Percentiles rank a stretch among this genome's conserved stretches.
Conservation (phyloP, 257 asterid species). For the Ligustrum vulgare region DNA sequence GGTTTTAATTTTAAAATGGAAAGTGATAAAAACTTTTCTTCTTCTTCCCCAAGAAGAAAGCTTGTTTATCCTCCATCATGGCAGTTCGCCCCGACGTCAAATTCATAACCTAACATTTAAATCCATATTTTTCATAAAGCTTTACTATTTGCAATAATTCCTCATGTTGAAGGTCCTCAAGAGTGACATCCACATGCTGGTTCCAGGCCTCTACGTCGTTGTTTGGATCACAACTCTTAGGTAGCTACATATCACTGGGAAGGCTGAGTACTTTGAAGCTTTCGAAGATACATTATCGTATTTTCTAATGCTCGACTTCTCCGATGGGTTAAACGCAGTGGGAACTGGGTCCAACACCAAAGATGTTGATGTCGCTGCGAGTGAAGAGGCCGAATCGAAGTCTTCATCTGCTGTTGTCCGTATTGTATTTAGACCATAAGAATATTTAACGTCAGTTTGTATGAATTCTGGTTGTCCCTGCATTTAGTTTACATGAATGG, state of each 20-base stretch:
- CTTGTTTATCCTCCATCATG: slow-evolving; percentile 35
- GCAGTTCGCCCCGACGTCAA: slow-evolving; percentile 27
- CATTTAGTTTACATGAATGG: neutral
- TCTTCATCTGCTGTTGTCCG: slow-evolving; percentile 76
- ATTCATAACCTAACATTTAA: slow-evolving; percentile 1
- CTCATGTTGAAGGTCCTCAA: slow-evolving; percentile 74
- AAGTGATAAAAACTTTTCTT: slow-evolving; percentile 17
- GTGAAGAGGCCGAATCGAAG: slow-evolving; percentile 50
- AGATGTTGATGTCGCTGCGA: slow-evolving; percentile 34
- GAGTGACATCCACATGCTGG: slow-evolving; percentile 46
- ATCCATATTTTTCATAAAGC: slow-evolving; percentile 5
- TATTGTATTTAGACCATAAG: slow-evolving; percentile 76
- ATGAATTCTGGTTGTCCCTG: neutral
- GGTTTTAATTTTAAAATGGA: slow-evolving; percentile 30
- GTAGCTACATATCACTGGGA: slow-evolving; percentile 19
- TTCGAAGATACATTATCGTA: no score
- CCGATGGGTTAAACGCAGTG: slow-evolving; percentile 49
- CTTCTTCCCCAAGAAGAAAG: slow-evolving; percentile 37
- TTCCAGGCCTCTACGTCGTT: slow-evolving; percentile 35
- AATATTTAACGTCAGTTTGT: slow-evolving; percentile 65
- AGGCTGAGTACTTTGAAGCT: no score
- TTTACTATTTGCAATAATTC: neutral
- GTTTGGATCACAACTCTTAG: slow-evolving; percentile 42
- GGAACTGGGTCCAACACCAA: slow-evolving; percentile 44
- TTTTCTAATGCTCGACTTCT: slow-evolving; percentile 85